These are phyloP conservation scores for Brassica nigra DNA, from an alignment of 345 rosid species.

Conservation along the genomic window DNA sequence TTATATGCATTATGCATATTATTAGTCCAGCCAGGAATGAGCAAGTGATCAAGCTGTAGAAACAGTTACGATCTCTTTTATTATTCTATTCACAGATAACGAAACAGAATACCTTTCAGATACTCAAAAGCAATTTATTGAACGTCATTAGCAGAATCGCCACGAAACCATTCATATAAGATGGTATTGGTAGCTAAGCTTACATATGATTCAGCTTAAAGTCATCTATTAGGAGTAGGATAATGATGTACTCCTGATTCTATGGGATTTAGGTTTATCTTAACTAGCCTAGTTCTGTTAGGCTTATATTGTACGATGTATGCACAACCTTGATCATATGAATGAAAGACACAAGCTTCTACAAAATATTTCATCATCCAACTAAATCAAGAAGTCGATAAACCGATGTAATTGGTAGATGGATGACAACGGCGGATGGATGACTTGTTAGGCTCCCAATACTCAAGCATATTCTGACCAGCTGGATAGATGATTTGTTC, in stretches of 20 bases:
- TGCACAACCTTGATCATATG: too few species aligned
- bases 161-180: not conserved
- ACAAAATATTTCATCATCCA: not conserved
- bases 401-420: not conserved
- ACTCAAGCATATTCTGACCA: constrained; percentile 27
- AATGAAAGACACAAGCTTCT: too few species aligned
- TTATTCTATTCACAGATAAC: not conserved
- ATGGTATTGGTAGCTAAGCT: not conserved
- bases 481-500: constrained; percentile 28
- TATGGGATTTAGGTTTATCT: too few species aligned
- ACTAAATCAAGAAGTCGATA: not conserved
- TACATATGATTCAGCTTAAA: not conserved
- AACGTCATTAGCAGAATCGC: not conserved
- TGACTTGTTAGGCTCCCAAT: not conserved
- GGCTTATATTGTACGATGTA: too few species aligned
- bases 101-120: not conserved
- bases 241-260: too few species aligned
- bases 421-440: constrained; percentile 6
- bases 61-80: not conserved
- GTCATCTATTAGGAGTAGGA: not conserved
- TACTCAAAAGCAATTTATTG: not conserved
- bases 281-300: too few species aligned
- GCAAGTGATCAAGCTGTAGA: not conserved
- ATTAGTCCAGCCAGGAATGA: not conserved
- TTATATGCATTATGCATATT: not conserved